These are phyloP conservation scores for Podospora pseudoanserina DNA, from an alignment of 495 filamentous ascomycete species.

Conservation along the genomic window DNA sequence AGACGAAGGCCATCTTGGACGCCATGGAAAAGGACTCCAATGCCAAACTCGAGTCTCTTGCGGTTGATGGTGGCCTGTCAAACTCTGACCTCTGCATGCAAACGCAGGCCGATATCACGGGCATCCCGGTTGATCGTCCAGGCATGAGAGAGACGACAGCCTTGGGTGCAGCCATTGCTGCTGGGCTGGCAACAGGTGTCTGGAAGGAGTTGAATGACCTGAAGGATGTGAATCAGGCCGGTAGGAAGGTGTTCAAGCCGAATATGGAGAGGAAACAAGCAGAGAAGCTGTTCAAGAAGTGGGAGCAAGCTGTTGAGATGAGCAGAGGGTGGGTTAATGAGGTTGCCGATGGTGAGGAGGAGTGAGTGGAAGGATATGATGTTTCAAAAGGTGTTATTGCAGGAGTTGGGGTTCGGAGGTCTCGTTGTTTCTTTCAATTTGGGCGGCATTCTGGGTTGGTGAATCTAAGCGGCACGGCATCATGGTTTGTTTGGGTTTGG, in stretches of 20 bases:
- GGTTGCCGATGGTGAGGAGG: slow-evolving; percentile 6
- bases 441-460: neutral
- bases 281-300: slow-evolving; percentile 67
- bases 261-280: slow-evolving; percentile 58
- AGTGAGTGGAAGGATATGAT: neutral
- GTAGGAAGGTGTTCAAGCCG: slow-evolving; percentile 71
- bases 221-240: slow-evolving; percentile 69
- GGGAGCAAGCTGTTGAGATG: slow-evolving; percentile 88
- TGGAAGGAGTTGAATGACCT: slow-evolving; percentile 81
- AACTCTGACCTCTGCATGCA: slow-evolving; percentile 96
- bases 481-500: neutral
- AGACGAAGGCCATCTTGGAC: slow-evolving; percentile 90
- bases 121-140: slow-evolving; percentile 83
- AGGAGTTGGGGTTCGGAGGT: neutral
- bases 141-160: slow-evolving; percentile 93
- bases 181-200: slow-evolving; percentile 78
- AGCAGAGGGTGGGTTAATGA: slow-evolving; percentile 71
- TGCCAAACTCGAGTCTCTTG: slow-evolving; percentile 69
- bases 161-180: slow-evolving; percentile 89
- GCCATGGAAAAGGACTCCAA: slow-evolving; percentile 92
- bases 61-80: slow-evolving; percentile 92
- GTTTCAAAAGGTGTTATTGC: neutral
- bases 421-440: neutral
- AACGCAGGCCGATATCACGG: slow-evolving; percentile 87
- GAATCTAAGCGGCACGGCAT: neutral